A percentile compares a stretch with the other conserved stretches of the same genome.
Evolutionary conservation across 176 grass and related monocot species (phyloP).

Genomic region (Raddia distichophylla): DNA sequence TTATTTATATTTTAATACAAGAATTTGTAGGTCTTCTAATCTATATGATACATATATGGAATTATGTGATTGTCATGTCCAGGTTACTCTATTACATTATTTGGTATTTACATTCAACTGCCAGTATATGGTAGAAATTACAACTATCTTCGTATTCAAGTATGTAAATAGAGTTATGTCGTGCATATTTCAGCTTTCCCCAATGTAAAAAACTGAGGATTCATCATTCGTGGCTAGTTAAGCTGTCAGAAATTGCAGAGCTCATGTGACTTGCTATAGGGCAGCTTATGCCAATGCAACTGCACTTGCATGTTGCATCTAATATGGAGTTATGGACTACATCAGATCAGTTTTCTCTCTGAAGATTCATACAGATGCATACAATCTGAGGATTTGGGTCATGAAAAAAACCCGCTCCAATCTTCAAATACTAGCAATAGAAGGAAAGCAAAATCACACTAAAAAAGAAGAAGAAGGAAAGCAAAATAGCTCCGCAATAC

Average conservation of each 20-base stretch:
- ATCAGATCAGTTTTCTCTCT: conserved; percentile 26
- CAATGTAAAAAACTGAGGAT: conserved; percentile 11
- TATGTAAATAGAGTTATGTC: neutral
- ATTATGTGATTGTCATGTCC: neutral
- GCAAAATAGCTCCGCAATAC: conserved; percentile 16
- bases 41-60: neutral
- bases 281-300: neutral
- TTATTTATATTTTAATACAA: conserved; percentile 18
- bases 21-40: conserved; percentile 2
- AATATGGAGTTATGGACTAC: conserved; percentile 29
- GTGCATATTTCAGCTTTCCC: neutral
- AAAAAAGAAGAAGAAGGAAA: neutral
- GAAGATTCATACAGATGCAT: conserved; percentile 28
- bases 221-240: conserved; percentile 12
- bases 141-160: conserved; percentile 12
- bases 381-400: neutral
- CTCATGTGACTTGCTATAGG: neutral
- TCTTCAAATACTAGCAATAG: conserved; percentile 23
- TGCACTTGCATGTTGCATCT: conserved; percentile 15
- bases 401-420: neutral
- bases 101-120: neutral
- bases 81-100: neutral
- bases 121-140: neutral
- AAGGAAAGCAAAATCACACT: conserved; percentile 7
- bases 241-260: conserved; percentile 27